A percentile compares a stretch with the other conserved stretches of the same genome.
Evolutionary conservation across 2,329 filamentous ascomycete species (phyloP).

Genomic region (Calonectria pseudoturangicola): DNA sequence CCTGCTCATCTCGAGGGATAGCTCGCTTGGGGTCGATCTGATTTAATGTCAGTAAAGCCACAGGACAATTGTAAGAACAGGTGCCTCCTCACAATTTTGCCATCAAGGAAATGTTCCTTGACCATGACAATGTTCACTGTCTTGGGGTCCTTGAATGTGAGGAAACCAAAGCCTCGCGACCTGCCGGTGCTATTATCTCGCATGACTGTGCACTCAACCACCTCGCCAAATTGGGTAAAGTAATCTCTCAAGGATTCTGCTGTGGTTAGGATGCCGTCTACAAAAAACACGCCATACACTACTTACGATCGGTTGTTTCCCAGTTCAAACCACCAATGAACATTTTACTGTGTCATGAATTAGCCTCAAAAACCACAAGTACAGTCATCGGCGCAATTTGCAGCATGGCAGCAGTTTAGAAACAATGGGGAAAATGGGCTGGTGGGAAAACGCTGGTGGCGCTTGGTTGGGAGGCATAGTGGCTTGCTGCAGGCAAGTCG

Average conservation of each 20-base stretch:
- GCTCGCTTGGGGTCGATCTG: slow-evolving; percentile 99
- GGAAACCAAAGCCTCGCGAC: slow-evolving; percentile 96
- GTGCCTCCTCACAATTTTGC: slow-evolving; percentile 88
- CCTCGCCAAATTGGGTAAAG: slow-evolving; percentile 98
- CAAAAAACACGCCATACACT: background rate
- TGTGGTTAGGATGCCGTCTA: slow-evolving; percentile 38
- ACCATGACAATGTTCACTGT: slow-evolving; percentile 99
- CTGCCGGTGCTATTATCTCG: slow-evolving; percentile 94
- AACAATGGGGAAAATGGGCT: slow-evolving; percentile 33
- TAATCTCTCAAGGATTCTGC: slow-evolving; percentile 97
- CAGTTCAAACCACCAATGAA: slow-evolving; percentile 99
- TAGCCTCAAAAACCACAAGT: slow-evolving; percentile 40
- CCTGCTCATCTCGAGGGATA: slow-evolving; percentile 97
- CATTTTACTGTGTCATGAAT: slow-evolving; percentile 86
- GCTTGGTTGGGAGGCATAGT: slow-evolving; percentile 45
- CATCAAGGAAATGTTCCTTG: slow-evolving; percentile 98
- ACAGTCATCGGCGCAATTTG: slow-evolving; percentile 32
- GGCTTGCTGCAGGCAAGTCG: slow-evolving; percentile 48
- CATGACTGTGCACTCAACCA: slow-evolving; percentile 99
- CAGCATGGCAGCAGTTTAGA: slow-evolving; percentile 31
- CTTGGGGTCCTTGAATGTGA: slow-evolving; percentile 98
- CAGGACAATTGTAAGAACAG: background rate
- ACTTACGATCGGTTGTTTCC: slow-evolving; percentile 98
- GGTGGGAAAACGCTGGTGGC: slow-evolving; percentile 41
- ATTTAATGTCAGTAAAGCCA: slow-evolving; percentile 46